Base-by-base conservation (phyloP, 495 filamentous ascomycete species). In the Podospora appendiculata region DNA sequence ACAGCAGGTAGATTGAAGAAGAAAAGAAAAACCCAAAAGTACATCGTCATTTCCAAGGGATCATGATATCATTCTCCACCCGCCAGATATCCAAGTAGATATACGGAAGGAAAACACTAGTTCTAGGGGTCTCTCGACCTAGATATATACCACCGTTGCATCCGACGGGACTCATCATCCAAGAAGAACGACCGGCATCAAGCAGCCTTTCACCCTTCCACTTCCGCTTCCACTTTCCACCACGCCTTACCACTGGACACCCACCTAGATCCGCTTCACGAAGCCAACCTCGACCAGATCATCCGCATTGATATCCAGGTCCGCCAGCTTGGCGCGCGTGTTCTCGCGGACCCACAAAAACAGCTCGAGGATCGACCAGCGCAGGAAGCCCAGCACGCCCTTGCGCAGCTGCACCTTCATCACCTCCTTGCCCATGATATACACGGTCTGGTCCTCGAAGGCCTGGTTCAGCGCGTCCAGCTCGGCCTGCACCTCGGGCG, bases 331-430 rank as follows among this genome's bases (percentile, higher is more conserved):
- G 2, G 72, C 74, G 39, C 84, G 68, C 33, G 80, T 82, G 58
- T 85, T 87, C 39, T 86, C 84, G 41, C 86, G 61, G 44, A 88
- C 75, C 78, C 81, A 88, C 43, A 89, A 58, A 56, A 87, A 89
- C 2, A 71, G 62, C 50, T 65, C 70, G 41, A 89, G 64, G 6
- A 82, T 43, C 2, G 80, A n/a, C 39, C 63, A 73, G 19, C 82
- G 68, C 25, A 72, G 41, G 38, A 74, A 61, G 14, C 74, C 70
- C 32, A 66, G 73, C n/a, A 60, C 41, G 7, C 64, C 45, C 34
- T 25, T 47, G 4, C 17, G 34, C 13, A 57, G 39, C 25, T 63
- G 57, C 51, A 86, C 70, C 38, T 70, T 70, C 72, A 87, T 71
- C 62, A 82, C 73, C 57, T 87, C 82, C 60, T 87, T 87, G 25